phyloP scores from a whole-genome alignment of 2,329 filamentous ascomycete species.

The Penicillium sp. region DNA sequence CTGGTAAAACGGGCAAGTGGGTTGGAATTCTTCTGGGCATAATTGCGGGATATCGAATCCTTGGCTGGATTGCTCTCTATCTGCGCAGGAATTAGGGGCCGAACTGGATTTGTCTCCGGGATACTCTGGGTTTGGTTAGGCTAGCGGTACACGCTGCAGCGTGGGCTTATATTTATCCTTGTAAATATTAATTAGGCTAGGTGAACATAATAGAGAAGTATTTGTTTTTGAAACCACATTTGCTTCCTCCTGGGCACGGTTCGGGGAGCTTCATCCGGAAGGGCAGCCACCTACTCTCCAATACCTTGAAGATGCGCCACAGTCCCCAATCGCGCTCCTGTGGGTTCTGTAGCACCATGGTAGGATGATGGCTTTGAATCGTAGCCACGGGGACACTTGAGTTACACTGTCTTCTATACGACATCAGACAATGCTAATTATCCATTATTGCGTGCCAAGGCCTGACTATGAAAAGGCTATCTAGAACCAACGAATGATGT shows the following conservation, averaged over 20 bases:
- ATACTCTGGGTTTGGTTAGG: neutral
- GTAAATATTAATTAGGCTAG: neutral
- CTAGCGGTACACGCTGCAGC: neutral
- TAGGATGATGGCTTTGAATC: neutral
- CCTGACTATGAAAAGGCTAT: neutral
- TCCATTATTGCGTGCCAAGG: neutral
- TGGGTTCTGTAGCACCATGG: neutral
- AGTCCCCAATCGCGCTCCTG: neutral
- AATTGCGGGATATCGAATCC: constrained; percentile 67
- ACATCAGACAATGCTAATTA: neutral
- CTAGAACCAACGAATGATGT: neutral
- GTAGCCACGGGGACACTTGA: neutral
- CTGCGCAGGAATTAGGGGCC: constrained; percentile 10
- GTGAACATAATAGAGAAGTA: neutral
- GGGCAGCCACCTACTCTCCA: neutral
- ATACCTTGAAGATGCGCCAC: neutral
- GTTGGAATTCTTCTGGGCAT: constrained; percentile 77
- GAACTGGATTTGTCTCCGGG: neutral
- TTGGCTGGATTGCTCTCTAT: constrained; percentile 62
- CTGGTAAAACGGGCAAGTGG: constrained; percentile 63
- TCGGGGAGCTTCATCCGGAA: neutral
- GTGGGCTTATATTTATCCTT: neutral
- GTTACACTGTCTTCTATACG: neutral
- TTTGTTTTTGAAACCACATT: neutral
- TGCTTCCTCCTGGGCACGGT: neutral